Percentiles rank a stretch among this genome's conserved stretches.
phyloP scores from a whole-genome alignment of 345 rosid genomes.

The Eucalyptus sp. region DNA sequence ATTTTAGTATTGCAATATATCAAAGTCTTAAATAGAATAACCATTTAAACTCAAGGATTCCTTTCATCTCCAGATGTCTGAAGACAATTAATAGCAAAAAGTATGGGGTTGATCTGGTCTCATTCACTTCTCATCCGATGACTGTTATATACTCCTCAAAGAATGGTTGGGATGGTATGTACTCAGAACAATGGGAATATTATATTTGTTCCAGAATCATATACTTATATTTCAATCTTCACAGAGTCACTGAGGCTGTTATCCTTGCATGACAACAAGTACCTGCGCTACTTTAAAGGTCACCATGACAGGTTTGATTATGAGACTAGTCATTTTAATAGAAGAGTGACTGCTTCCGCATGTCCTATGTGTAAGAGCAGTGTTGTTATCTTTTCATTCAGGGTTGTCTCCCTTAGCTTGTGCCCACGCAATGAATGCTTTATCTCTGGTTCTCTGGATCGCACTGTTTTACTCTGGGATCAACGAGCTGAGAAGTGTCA shows the following conservation, averaged over 20 bases:
- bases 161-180: slow-evolving; percentile 98
- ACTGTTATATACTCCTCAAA: slow-evolving; percentile 93
- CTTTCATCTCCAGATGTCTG: slow-evolving; percentile 49
- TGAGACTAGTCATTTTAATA: background rate
- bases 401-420: slow-evolving; percentile 93
- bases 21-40: background rate
- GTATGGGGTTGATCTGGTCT: slow-evolving; percentile 94
- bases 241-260: slow-evolving; percentile 86
- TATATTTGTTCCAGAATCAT: background rate
- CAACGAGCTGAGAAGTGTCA: slow-evolving; percentile 96
- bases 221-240: background rate
- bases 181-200: background rate
- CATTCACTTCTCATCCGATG: slow-evolving; percentile 59
- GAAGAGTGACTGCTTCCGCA: background rate
- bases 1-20: background rate
- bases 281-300: slow-evolving; percentile 92
- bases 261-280: slow-evolving; percentile 91
- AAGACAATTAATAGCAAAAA: slow-evolving; percentile 76
- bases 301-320: slow-evolving; percentile 88
- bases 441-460: slow-evolving; percentile 92
- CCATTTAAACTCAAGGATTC: background rate
- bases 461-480: slow-evolving; percentile 97
- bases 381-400: slow-evolving; percentile 1
- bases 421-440: slow-evolving; percentile 83
- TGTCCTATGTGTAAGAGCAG: background rate